Conservation (phyloP, 208 protist genomes). For the Trypanosoma vivax region DNA sequence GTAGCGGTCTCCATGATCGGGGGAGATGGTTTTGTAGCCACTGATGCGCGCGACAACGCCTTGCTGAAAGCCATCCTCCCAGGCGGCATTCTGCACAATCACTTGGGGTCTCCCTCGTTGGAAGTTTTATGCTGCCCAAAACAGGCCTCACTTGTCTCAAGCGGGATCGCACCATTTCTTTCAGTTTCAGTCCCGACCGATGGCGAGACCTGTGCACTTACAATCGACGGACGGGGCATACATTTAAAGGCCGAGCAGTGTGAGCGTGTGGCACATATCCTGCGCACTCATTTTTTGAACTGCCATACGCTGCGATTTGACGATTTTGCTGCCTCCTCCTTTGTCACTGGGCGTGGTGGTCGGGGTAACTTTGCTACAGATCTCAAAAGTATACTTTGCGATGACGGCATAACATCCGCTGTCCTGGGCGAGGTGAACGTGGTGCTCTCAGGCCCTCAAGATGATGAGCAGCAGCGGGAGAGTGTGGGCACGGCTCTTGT, state of each 20-base stretch:
- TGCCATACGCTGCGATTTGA: conserved; percentile 69
- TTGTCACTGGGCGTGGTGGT: conserved; percentile 51
- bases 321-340: conserved; percentile 26
- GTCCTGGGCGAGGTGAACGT: conserved; percentile 42
- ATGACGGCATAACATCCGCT: conserved; percentile 24
- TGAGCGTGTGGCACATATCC: conserved; percentile 6
- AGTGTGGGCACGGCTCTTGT: background rate
- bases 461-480: background rate
- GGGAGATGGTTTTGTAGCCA: conserved; percentile 9
- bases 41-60: conserved; percentile 38
- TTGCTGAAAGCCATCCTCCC: conserved; percentile 41
- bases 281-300: conserved; percentile 34
- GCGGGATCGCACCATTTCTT: conserved; percentile 24
- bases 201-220: background rate
- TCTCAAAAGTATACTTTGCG: conserved; percentile 47
- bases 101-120: conserved; percentile 18
- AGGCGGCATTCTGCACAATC: conserved; percentile 30
- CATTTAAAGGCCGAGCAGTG: conserved; percentile 10
- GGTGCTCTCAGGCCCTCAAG: background rate
- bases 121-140: conserved; percentile 53
- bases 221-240: background rate
- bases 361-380: conserved; percentile 55
- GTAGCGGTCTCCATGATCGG: no score
- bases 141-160: conserved; percentile 28
- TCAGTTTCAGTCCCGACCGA: background rate